Evolutionary conservation across 1,139 yeast genomes (phyloP), one percentile per base, ranked within the genome.

Genomic region (Geotrichum cucujoidarum): DNA sequence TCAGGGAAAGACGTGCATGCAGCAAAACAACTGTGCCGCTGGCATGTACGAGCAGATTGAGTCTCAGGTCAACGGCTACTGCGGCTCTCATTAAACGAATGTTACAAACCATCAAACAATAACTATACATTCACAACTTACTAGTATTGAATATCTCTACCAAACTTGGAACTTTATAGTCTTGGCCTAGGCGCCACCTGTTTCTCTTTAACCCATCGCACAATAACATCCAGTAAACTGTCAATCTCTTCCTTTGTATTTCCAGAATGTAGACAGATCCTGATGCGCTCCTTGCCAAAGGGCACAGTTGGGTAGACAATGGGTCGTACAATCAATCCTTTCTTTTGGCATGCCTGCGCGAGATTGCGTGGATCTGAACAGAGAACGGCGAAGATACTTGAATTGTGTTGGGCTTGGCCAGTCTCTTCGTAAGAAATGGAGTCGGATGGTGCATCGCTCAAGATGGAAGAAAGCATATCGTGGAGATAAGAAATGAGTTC

Each of bases 291-390:
- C 20, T 49, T 48, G 4, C 63, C 63, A 27, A 51, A 50, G 7
- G 63, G 63, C 2, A 60, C 64, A 0, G 64, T 60, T 1, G 64
- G 64, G 38, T 53, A 56, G 8, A 60, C 61, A 14, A 60, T 60
- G 2, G 64, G 59, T 35, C 63, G 47, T 11, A 60, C 60, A 41
- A 59, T 48, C 14, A 56, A 35, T 3, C 63, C 63, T 10, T 44
- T 40, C 7, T 27, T 34, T 32, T 56, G 60, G 37, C 61, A 56
- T 16, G 45, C 47, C 1, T 20, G 20, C 7, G 64, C 60, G 10
- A 60, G 49, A 6, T 50, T 40, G 14, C 59, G 47, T 1, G 64
- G 60, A 4, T 50, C 40, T 11, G 51, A 35, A 27, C 61, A 55
- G 14, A 54, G 45, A 18, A 59, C 40, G 0, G 61, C 53, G 31